Base-by-base conservation (phyloP, 495 filamentous ascomycete species). In the Lasiosphaeria hispida region DNA sequence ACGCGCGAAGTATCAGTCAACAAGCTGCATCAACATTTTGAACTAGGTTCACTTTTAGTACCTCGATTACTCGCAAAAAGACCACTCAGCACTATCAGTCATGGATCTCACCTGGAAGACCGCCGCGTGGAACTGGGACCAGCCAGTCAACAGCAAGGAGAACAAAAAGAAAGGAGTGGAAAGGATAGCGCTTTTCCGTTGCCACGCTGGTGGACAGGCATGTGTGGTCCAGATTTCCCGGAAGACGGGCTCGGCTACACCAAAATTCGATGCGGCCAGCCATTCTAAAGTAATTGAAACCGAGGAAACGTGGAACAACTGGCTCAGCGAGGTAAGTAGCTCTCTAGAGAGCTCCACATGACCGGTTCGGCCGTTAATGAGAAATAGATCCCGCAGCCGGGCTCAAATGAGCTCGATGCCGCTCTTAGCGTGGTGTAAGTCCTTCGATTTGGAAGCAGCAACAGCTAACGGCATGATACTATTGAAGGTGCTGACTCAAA, bases 71-170 rank as follows among this genome's bases (percentile, higher is more conserved):
- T n/a, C n/a, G n/a, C n/a, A n/a, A n/a, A n/a, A n/a, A n/a, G n/a
- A n/a, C n/a, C n/a, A 30, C 23, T 5, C 23, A 30, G 5, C 23
- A 33, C 1, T 13, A 23, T n/a, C 10, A 30, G 15, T 4, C 14
- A 53, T 53, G 50, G 50, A 53, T n/a, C 35, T 23, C 1, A 13
- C 15, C 8, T 53, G 50, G 50, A 53, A 53, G 50, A 53, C 50
- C 2, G 17, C 35, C n/a, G 11, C 7, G 9, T 53, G 50, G 50
- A 38, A 9, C 37, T 18, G 17, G 36, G 44, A 48, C 18, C n/a
- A n/a, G n/a, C n/a, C n/a, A n/a, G n/a, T n/a, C n/a, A n/a, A n/a
- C n/a, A n/a, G n/a, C n/a, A n/a, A n/a, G n/a, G n/a, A n/a, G n/a
- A n/a, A n/a, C n/a, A n/a, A n/a, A n/a, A n/a, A n/a, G n/a, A n/a